Conservation (phyloP, 192 early-diverging fungal genomes). For the Coemansia sp. region DNA sequence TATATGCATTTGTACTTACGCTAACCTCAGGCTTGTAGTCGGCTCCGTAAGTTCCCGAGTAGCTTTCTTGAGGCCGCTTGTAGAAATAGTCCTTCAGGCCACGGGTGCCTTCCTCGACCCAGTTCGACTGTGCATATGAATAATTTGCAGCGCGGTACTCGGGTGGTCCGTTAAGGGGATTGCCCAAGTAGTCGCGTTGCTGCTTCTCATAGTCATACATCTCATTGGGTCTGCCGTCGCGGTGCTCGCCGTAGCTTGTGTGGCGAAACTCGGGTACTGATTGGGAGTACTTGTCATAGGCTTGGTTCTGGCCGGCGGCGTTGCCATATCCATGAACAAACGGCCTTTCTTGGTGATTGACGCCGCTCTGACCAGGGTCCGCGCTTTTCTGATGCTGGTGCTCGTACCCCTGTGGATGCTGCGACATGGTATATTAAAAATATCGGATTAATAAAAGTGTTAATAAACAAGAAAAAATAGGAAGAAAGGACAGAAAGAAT, state of each 20-base stretch:
- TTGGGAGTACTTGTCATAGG: background rate
- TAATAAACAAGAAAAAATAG: background rate
- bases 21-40: constrained; percentile 47
- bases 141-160: background rate
- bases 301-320: background rate
- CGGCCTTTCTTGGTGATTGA: background rate
- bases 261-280: background rate
- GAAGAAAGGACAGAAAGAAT: background rate
- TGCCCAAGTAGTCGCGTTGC: background rate
- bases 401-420: background rate
- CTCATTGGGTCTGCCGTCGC: background rate
- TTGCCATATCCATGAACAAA: background rate
- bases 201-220: background rate
- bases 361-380: background rate
- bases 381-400: background rate
- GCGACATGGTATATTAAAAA: background rate
- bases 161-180: background rate
- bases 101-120: constrained; percentile 7
- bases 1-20: constrained; percentile 25
- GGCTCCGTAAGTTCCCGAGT: constrained; percentile 35
- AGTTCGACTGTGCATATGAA: background rate
- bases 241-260: background rate
- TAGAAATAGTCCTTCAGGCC: constrained; percentile 40
- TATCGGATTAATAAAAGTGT: background rate
- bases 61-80: constrained; percentile 38